Percentiles rank a stretch among this genome's conserved stretches.
These are phyloP conservation scores for Tricholoma furcatifolium DNA, from an alignment of 768 basidiomycete genomes.

Conservation along the genomic window DNA sequence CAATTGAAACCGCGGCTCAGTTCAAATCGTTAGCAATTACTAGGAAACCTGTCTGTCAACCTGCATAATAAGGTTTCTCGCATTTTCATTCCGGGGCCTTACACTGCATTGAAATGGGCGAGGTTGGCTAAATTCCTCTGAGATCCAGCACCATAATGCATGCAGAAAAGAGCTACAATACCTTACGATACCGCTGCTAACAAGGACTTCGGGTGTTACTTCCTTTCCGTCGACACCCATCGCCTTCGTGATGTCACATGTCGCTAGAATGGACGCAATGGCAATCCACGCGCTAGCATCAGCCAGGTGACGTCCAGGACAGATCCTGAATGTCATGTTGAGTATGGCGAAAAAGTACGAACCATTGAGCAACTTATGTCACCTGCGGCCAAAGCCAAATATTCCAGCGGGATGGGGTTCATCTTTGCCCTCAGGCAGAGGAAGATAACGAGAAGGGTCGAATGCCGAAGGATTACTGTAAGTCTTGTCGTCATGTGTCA, in stretches of 20 bases:
- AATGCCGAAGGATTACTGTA: slow-evolving; percentile 7
- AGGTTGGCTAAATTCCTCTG: background rate
- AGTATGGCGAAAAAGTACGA: no score
- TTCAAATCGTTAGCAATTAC: no score
- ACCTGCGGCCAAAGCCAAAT: slow-evolving; percentile 7
- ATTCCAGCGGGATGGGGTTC: background rate
- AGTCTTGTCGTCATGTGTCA: slow-evolving; percentile 7
- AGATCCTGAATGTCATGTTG: slow-evolving; percentile 22
- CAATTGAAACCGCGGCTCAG: no score
- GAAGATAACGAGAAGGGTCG: slow-evolving; percentile 10
- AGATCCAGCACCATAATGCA: no score
- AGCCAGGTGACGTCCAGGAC: slow-evolving; percentile 43
- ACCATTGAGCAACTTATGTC: background rate
- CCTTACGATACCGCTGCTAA: slow-evolving; percentile 28
- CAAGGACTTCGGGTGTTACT: slow-evolving; percentile 32
- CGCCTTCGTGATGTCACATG: slow-evolving; percentile 35
- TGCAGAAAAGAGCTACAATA: background rate
- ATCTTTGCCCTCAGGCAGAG: background rate
- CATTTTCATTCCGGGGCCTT: background rate
- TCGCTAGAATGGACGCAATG: slow-evolving; percentile 17
- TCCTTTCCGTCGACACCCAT: slow-evolving; percentile 30
- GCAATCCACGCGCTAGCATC: slow-evolving; percentile 34
- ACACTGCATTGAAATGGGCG: slow-evolving; percentile 7
- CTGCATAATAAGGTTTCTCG: background rate
- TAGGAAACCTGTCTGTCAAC: background rate